These are phyloP conservation scores for Metarhizium anisopliae DNA, from an alignment of 2,329 filamentous ascomycete species.

Conservation along the genomic window DNA sequence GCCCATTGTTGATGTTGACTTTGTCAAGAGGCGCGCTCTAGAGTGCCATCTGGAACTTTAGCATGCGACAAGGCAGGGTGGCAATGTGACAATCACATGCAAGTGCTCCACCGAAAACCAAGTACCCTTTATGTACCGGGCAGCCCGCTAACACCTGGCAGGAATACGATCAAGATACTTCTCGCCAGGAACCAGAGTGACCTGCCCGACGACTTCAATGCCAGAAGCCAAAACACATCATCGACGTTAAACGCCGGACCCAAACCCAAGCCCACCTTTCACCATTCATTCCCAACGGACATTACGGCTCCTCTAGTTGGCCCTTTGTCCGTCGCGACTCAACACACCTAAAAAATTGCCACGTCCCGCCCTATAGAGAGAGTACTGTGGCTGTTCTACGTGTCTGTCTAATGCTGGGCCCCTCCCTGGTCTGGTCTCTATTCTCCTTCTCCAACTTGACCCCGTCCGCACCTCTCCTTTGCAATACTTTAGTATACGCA, in stretches of 20 bases:
- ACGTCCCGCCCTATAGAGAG: not conserved
- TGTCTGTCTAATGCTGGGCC: not conserved
- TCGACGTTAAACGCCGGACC: not conserved
- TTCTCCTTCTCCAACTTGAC: not conserved
- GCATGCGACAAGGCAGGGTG: not conserved
- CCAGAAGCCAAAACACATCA: not conserved
- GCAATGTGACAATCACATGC: not conserved
- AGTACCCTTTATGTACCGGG: not conserved
- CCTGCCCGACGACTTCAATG: too few relatives aligned
- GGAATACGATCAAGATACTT: not conserved
- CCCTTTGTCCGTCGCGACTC: slow-evolving; percentile 1
- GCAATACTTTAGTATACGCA: not conserved
- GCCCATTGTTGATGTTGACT: not conserved
- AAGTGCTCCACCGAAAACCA: not conserved
- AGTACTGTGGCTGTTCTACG: not conserved
- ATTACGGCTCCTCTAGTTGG: slow-evolving; percentile 1
- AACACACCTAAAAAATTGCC: not conserved
- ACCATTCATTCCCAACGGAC: not conserved
- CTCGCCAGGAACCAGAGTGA: too few relatives aligned
- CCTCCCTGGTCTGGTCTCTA: not conserved
- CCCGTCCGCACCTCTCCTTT: not conserved
- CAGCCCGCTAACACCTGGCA: not conserved
- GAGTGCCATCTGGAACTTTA: not conserved
- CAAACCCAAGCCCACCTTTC: not conserved
- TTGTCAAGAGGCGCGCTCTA: not conserved